Conservation (phyloP, 2,329 filamentous ascomycete species). For the Microdochium paspali region DNA sequence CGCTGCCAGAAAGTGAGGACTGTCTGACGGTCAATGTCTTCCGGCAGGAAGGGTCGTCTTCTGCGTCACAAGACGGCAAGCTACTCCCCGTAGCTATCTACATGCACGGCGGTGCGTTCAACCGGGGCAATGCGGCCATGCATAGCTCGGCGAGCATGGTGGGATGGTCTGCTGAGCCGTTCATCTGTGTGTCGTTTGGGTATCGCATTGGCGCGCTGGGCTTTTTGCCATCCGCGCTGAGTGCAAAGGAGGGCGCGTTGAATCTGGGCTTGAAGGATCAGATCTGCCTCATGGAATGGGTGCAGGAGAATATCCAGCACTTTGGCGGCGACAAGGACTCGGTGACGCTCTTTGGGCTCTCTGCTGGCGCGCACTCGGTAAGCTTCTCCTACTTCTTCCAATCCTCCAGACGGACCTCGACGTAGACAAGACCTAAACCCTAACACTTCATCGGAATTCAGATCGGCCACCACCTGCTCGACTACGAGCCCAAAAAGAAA, state of each 20-base stretch:
- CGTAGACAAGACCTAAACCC: conserved; percentile 2
- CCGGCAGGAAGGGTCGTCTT: conserved; percentile 5
- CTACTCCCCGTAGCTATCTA: conserved; percentile 27
- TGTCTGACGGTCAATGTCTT: conserved; percentile 17
- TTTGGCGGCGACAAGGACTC: conserved; percentile 42
- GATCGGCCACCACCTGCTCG: conserved; percentile 47
- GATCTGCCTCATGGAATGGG: conserved; percentile 39
- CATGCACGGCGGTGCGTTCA: conserved; percentile 36
- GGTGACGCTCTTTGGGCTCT: conserved; percentile 38
- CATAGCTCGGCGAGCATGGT: conserved; percentile 42
- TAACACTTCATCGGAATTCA: too few relatives aligned
- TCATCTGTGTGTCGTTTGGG: conserved; percentile 38
- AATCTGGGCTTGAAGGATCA: conserved; percentile 50
- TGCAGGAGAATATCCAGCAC: conserved; percentile 39
- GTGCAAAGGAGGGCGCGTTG: conserved; percentile 39
- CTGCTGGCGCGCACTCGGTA: conserved; percentile 42
- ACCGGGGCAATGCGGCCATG: conserved; percentile 27
- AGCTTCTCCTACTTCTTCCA: conserved; percentile 3
- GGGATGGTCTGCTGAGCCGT: conserved; percentile 30
- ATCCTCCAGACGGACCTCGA: conserved; percentile 1
- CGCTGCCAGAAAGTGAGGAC: conserved; percentile 13
- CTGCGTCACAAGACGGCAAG: not conserved
- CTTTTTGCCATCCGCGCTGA: conserved; percentile 44
- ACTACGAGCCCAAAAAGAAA: conserved; percentile 22
- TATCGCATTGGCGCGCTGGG: conserved; percentile 50